Conservation (phyloP, 2,329 filamentous ascomycete species). For the Paecilomyces dactylethromorphus region DNA sequence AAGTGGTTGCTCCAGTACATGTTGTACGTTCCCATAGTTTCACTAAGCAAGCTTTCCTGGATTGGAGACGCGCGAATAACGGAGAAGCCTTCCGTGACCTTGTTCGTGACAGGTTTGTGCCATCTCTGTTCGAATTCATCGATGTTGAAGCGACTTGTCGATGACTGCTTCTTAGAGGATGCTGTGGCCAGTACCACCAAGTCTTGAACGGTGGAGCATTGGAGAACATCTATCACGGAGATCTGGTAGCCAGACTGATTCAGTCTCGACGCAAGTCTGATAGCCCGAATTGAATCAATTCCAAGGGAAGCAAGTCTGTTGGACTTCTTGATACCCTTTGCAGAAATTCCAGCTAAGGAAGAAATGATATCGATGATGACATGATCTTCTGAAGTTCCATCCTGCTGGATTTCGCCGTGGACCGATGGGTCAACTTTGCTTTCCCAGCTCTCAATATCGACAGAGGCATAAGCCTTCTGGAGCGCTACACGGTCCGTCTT, state of each 20-base stretch:
- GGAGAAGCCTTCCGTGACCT: conserved; percentile 12
- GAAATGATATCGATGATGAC: conserved; percentile 16
- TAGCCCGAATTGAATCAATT: conserved; percentile 25
- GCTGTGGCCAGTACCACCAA: conserved; percentile 11
- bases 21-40: conserved; percentile 30
- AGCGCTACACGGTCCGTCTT: conserved; percentile 27
- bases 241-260: conserved; percentile 16
- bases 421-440: conserved; percentile 10
- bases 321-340: conserved; percentile 12
- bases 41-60: conserved; percentile 33
- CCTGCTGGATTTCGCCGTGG: background rate
- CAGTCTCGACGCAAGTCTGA: conserved; percentile 19
- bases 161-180: background rate
- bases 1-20: conserved; percentile 37
- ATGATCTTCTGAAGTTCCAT: conserved; percentile 1
- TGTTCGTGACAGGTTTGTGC: conserved; percentile 9
- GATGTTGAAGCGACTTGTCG: conserved; percentile 10
- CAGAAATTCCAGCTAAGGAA: conserved; percentile 14
- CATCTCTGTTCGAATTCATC: conserved; percentile 16
- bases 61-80: conserved; percentile 26
- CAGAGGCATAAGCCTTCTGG: conserved; percentile 15
- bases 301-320: conserved; percentile 21
- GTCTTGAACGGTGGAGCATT: conserved; percentile 21
- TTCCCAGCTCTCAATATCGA: conserved; percentile 23
- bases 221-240: conserved; percentile 23